Evolutionary conservation across 176 grass and related monocot species (phyloP), one percentile per base, ranked within the genome.

Genomic region (Microstegium vimineum): DNA sequence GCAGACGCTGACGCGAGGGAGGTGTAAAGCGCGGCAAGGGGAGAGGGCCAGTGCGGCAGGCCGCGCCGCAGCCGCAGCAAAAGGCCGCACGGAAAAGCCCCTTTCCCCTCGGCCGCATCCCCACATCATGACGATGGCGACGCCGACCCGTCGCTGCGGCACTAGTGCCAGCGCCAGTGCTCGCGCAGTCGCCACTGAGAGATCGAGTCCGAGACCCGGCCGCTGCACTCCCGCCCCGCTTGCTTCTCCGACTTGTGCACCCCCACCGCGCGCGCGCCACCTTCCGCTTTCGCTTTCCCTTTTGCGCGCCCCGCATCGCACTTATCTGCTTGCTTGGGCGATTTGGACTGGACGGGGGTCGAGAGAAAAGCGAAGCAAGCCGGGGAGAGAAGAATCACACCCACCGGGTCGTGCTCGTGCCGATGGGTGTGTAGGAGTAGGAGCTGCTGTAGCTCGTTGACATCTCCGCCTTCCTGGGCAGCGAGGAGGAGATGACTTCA

Each of bases 191-290:
- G 88, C 77, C 77, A 59, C 54, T 23, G 52, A 23, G 52, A n/a
- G n/a, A n/a, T 23, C 52, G 46, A 16, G 14, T n/a, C n/a, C 2
- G 52, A 57, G 71, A 31, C 72, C 35, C 25, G 45, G 71, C 72
- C 68, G 79, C 68, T 73, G 43, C 79, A 79, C 84, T 88, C 77
- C 81, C 77, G 45, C 80, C 37, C 59, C 71, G 84, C 86, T 86
- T 81, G 78, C 92, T 90, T 90, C 82, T 71, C 70, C 87, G 51
- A 81, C 87, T 89, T 86, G 82, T 73, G 66, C 82, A 71, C 74
- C 82, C 75, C 78, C 64, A 89, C 81, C 86, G 73, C 77, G 77
- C 86, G 73, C 77, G 77, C 71, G 65, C 86, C 78, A 45, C 40
- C 75, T 22, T 23, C 59, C 62, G 43, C 85, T 62, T 45, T 89